Evolutionary conservation across 2,329 filamentous ascomycete species (phyloP).

Genomic region (Clarireedia sp.): DNA sequence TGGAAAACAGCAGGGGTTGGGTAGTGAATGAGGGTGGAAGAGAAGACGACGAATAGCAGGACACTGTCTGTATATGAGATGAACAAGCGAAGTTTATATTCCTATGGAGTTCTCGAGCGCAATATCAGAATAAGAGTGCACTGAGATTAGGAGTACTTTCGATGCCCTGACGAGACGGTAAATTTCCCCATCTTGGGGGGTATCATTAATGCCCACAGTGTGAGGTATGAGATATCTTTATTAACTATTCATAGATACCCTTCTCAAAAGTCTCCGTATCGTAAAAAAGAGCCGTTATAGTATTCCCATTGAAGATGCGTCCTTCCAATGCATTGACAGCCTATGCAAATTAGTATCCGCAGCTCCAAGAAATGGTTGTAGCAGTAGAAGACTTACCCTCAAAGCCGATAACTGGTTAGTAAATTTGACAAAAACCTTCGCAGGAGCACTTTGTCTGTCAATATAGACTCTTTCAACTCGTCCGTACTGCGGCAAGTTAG

Average conservation of each 20-base stretch:
- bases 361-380: neutral
- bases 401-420: constrained; percentile 77
- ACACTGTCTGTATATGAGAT: too few relatives aligned
- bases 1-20: too few relatives aligned
- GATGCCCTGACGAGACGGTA: too few relatives aligned
- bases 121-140: too few relatives aligned
- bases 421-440: constrained; percentile 87
- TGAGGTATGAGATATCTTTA: neutral
- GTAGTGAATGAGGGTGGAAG: too few relatives aligned
- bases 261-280: constrained; percentile 74
- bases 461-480: constrained; percentile 74
- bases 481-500: constrained; percentile 53
- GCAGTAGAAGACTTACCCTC: constrained; percentile 48
- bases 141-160: too few relatives aligned
- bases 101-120: too few relatives aligned
- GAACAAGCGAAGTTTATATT: too few relatives aligned
- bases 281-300: constrained; percentile 75
- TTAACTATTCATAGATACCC: constrained; percentile 41
- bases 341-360: constrained; percentile 35
- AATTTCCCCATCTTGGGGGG: too few relatives aligned
- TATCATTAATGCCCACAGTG: too few relatives aligned
- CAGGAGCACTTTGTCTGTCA: constrained; percentile 46
- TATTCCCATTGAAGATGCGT: constrained; percentile 79
- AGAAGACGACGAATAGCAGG: too few relatives aligned
- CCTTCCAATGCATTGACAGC: constrained; percentile 87